Percentiles rank a stretch among this genome's conserved stretches.
phyloP scores from a whole-genome alignment of 1,139 yeast species.

The Lodderomyces parapsilosis region DNA sequence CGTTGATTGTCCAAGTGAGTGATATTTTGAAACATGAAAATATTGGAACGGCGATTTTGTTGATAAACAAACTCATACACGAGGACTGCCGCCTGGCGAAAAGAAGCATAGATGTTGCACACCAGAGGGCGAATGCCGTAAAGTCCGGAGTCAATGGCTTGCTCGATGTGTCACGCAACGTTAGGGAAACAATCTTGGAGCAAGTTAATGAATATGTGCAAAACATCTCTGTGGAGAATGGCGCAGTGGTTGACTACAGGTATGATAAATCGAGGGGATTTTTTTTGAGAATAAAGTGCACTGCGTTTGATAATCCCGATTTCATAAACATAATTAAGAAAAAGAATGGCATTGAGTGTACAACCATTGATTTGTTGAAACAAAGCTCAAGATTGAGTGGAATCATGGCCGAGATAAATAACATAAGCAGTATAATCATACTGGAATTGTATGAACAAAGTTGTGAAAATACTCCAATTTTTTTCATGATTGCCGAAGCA shows the following conservation, averaged over 20 bases:
- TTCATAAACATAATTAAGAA: slow-evolving; percentile 34
- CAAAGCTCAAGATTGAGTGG: slow-evolving; percentile 38
- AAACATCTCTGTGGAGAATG: slow-evolving; percentile 18
- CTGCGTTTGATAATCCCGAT: slow-evolving; percentile 12
- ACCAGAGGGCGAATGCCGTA: slow-evolving; percentile 45
- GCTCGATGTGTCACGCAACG: slow-evolving; percentile 42
- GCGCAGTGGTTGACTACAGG: slow-evolving; percentile 24
- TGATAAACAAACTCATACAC: slow-evolving; percentile 31
- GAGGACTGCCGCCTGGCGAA: slow-evolving; percentile 44
- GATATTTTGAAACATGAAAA: slow-evolving; percentile 25
- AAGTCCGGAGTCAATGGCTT: slow-evolving; percentile 45
- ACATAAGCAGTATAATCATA: slow-evolving; percentile 38
- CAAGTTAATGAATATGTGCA: slow-evolving; percentile 29
- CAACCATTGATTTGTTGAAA: slow-evolving; percentile 41
- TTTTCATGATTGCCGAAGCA: slow-evolving; percentile 46
- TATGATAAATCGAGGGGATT: slow-evolving; percentile 41
- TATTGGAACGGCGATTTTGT: slow-evolving; percentile 17
- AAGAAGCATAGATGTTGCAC: slow-evolving; percentile 35
- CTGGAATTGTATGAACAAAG: slow-evolving; percentile 27
- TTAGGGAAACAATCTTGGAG: slow-evolving; percentile 35
- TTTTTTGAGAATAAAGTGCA: slow-evolving; percentile 25
- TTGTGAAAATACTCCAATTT: slow-evolving; percentile 25
- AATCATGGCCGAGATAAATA: slow-evolving; percentile 35
- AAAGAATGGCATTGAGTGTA: slow-evolving; percentile 34
- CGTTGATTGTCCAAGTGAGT: slow-evolving; percentile 24